Evolutionary conservation across 805 yeast genomes (phyloP).

Genomic region (Candida xyloterini): DNA sequence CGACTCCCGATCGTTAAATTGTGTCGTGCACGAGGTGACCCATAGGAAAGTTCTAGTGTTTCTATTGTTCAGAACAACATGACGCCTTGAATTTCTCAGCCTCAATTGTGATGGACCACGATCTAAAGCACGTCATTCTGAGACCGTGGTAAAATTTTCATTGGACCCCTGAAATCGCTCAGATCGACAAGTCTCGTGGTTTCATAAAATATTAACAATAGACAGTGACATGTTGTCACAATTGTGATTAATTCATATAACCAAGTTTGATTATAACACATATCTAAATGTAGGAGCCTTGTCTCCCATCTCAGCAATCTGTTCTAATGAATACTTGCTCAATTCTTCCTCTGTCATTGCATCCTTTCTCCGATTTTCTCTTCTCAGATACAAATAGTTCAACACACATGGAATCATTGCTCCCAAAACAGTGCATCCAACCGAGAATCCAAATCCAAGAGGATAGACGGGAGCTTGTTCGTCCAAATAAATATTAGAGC

Average conservation of each 20-base stretch:
- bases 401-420: slow-evolving; percentile 20
- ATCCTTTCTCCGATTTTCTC: slow-evolving; percentile 10
- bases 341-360: slow-evolving; percentile 17
- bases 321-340: slow-evolving; percentile 26
- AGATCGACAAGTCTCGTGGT: too few relatives aligned
- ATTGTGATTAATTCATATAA: background rate
- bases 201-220: too few relatives aligned
- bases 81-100: too few relatives aligned
- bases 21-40: too few relatives aligned
- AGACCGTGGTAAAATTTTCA: too few relatives aligned
- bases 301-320: slow-evolving; percentile 40
- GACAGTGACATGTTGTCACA: too few relatives aligned
- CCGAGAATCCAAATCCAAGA: slow-evolving; percentile 19
- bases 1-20: too few relatives aligned
- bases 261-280: slow-evolving; percentile 2
- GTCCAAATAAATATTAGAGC: slow-evolving; percentile 18
- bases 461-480: slow-evolving; percentile 20
- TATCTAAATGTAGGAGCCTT: slow-evolving; percentile 40
- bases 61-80: too few relatives aligned
- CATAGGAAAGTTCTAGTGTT: too few relatives aligned
- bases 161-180: too few relatives aligned
- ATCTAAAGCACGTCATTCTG: too few relatives aligned
- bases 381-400: slow-evolving; percentile 14
- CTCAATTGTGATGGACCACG: too few relatives aligned
- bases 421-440: slow-evolving; percentile 19